A percentile compares a stretch with the other conserved stretches of the same genome.
These are phyloP conservation scores for Flaveria bidentis DNA, from an alignment of 129 eudicot genomes.

Conservation along the genomic window DNA sequence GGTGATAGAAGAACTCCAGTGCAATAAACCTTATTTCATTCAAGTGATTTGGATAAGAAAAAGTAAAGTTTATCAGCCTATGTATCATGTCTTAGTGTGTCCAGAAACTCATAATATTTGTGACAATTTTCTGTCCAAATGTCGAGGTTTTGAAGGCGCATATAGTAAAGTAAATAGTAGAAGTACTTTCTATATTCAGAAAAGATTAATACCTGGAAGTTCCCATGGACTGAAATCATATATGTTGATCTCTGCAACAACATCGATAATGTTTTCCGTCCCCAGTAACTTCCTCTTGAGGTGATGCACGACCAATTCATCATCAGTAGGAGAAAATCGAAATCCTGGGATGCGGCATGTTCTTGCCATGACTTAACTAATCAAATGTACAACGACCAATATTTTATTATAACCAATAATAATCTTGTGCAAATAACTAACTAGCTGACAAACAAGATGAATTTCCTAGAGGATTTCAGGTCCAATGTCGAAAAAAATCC, in stretches of 20 bases:
- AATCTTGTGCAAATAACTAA: slow-evolving; percentile 26
- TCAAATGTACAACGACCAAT: slow-evolving; percentile 18
- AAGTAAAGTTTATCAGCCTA: not conserved
- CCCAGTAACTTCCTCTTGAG: slow-evolving; percentile 62
- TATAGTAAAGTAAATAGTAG: not conserved
- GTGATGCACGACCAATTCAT: slow-evolving; percentile 60
- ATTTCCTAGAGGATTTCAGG: slow-evolving; percentile 45
- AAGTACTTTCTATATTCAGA: not conserved
- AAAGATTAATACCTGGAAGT: slow-evolving; percentile 60
- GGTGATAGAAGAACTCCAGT: not conserved
- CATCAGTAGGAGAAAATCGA: slow-evolving; percentile 82
- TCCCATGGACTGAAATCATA: slow-evolving; percentile 70
- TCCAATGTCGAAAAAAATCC: slow-evolving; percentile 75
- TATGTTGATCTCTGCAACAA: slow-evolving; percentile 70
- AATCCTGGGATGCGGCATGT: slow-evolving; percentile 54
- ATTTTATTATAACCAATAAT: not conserved
- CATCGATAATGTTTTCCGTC: slow-evolving; percentile 42
- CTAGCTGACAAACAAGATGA: slow-evolving; percentile 23
- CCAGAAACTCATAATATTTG: not conserved
- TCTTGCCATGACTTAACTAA: slow-evolving; percentile 38
- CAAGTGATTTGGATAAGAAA: not conserved
- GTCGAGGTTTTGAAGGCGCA: not conserved
- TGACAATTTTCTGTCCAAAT: not conserved
- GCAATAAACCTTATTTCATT: not conserved
- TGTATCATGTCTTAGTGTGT: not conserved